These are phyloP conservation scores for Priceomyces castillae DNA, from an alignment of 805 yeast genomes.

Conservation along the genomic window DNA sequence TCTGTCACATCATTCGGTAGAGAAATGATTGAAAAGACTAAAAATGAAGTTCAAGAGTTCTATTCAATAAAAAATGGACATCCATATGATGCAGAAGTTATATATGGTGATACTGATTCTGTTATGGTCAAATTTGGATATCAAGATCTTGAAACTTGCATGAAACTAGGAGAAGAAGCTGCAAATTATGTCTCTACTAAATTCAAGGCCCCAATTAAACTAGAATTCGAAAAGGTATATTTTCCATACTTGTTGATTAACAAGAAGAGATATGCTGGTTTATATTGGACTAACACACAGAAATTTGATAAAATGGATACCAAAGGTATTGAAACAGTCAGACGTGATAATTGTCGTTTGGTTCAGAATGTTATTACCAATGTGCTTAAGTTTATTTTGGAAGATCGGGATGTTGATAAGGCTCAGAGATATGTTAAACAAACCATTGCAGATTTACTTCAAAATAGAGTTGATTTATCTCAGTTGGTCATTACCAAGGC, in stretches of 20 bases:
- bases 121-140: slow-evolving; percentile 98
- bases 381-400: slow-evolving; percentile 78
- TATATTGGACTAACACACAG: slow-evolving; percentile 92
- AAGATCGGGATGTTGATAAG: slow-evolving; percentile 79
- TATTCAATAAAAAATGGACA: slow-evolving; percentile 82
- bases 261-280: slow-evolving; percentile 95
- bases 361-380: slow-evolving; percentile 94
- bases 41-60: slow-evolving; percentile 74
- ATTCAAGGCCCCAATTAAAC: slow-evolving; percentile 82
- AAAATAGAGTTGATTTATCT: slow-evolving; percentile 88
- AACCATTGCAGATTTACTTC: slow-evolving; percentile 85
- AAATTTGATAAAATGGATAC: slow-evolving; percentile 96
- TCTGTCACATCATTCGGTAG: slow-evolving; percentile 96
- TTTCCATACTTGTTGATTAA: slow-evolving; percentile 91
- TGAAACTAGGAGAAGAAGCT: slow-evolving; percentile 92
- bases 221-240: slow-evolving; percentile 95
- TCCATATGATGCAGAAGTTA: slow-evolving; percentile 81
- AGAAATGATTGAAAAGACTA: slow-evolving; percentile 92
- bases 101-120: slow-evolving; percentile 98
- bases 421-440: slow-evolving; percentile 84
- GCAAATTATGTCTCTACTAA: slow-evolving; percentile 80
- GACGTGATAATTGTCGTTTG: slow-evolving; percentile 94
- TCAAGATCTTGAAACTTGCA: slow-evolving; percentile 73
- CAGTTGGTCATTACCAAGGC: slow-evolving; percentile 93
- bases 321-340: slow-evolving; percentile 96